A percentile compares a stretch with the other conserved stretches of the same genome.
These are phyloP conservation scores for Wickerhamiella australiensis DNA, from an alignment of 805 yeast species.

Conservation along the genomic window DNA sequence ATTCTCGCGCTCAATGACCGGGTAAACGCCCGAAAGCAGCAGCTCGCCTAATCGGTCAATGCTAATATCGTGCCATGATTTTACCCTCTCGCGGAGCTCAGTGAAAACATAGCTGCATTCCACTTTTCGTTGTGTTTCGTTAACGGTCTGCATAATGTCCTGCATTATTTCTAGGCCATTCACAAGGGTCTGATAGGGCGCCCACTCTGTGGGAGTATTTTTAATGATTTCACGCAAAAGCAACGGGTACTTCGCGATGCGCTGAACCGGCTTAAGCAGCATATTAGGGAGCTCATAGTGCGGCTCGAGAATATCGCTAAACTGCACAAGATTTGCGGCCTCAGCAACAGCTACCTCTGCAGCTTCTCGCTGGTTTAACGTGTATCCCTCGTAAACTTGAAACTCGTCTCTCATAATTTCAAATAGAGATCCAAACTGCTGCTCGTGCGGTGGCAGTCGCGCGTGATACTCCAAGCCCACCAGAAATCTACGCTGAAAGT, in stretches of 20 bases:
- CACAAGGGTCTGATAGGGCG: conserved; percentile 52
- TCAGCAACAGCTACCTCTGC: conserved; percentile 62
- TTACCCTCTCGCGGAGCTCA: conserved; percentile 59
- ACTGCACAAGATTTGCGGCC: conserved; percentile 40
- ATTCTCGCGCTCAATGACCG: conserved; percentile 42
- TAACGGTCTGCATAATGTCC: conserved; percentile 75
- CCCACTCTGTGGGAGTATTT: conserved; percentile 41
- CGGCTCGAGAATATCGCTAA: conserved; percentile 57
- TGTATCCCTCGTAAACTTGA: conserved; percentile 86
- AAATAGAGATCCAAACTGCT: conserved; percentile 81
- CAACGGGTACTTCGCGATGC: conserved; percentile 90
- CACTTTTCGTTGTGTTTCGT: conserved; percentile 85
- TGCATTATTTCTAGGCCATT: conserved; percentile 63
- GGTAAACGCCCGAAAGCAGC: conserved; percentile 56
- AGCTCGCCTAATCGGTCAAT: conserved; percentile 74
- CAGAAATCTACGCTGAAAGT: conserved; percentile 80
- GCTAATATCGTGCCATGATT: conserved; percentile 87
- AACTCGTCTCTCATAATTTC: conserved; percentile 77
- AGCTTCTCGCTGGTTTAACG: conserved; percentile 79
- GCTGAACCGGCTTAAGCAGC: conserved; percentile 86
- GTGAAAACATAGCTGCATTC: conserved; percentile 67
- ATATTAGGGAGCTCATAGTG: conserved; percentile 82
- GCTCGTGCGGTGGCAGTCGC: conserved; percentile 56
- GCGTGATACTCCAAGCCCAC: conserved; percentile 85
- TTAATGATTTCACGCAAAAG: conserved; percentile 60